phyloP scores from a whole-genome alignment of 768 basidiomycete genomes.

The Lyophyllum atratum region DNA sequence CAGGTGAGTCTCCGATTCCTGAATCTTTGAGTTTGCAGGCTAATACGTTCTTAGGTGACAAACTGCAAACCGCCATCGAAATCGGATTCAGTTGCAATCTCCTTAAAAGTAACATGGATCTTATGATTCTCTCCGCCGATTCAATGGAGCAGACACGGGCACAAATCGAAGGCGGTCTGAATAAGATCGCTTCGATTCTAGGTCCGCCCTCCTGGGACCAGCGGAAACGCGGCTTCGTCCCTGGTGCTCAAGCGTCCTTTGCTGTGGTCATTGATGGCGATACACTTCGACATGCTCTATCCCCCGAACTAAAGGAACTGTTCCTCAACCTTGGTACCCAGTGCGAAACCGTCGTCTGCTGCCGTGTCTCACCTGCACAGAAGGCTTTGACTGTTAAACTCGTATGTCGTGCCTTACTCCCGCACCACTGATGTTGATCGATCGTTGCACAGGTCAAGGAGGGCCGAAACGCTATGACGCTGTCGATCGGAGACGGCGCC shows the following conservation, averaged over 20 bases:
- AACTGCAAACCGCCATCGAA: constrained; percentile 97
- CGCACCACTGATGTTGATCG: constrained; percentile 1
- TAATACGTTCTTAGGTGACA: constrained; percentile 64
- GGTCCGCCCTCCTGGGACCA: constrained; percentile 72
- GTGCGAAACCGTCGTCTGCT: constrained; percentile 98
- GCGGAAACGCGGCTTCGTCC: constrained; percentile 66
- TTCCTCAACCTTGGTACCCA: constrained; percentile 94
- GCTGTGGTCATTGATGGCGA: constrained; percentile 98
- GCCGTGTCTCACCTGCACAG: constrained; percentile 96
- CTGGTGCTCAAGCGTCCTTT: constrained; percentile 70
- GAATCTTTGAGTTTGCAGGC: neutral
- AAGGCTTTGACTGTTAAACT: constrained; percentile 97
- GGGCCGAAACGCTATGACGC: constrained; percentile 92
- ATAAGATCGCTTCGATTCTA: constrained; percentile 88
- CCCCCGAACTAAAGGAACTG: constrained; percentile 73
- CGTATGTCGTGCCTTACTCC: constrained; percentile 41
- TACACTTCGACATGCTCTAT: constrained; percentile 81
- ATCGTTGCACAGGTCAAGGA: constrained; percentile 76
- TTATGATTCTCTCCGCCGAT: constrained; percentile 95
- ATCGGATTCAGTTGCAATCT: constrained; percentile 97
- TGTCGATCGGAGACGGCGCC: constrained; percentile 96
- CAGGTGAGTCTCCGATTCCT: constrained; percentile 50
- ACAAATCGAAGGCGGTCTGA: constrained; percentile 90
- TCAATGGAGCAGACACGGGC: constrained; percentile 70
- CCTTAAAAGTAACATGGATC: constrained; percentile 90